These are phyloP conservation scores for Nepenthes gracilis DNA, from an alignment of 148 eudicot species.

Conservation along the genomic window DNA sequence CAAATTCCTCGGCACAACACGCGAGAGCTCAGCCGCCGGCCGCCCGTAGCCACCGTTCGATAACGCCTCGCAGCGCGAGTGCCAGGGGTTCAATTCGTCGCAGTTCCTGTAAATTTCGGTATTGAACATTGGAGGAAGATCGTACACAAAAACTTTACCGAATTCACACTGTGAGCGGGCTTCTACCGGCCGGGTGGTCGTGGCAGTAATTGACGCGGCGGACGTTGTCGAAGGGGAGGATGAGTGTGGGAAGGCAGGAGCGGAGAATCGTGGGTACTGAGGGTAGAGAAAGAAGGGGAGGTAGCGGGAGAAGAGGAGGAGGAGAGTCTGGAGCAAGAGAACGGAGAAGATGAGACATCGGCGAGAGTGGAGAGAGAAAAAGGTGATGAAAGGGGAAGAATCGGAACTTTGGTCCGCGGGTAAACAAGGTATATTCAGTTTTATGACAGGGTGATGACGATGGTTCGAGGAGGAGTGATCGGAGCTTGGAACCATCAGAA, in stretches of 20 bases:
- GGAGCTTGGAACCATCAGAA: too few relatives aligned
- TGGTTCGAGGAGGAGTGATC: not conserved
- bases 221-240: slow-evolving; percentile 1
- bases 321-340: slow-evolving; percentile 44
- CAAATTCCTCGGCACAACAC: slow-evolving; percentile 26
- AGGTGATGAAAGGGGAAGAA: not conserved
- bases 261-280: not conserved
- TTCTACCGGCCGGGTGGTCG: not conserved
- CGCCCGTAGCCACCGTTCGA: slow-evolving; percentile 60
- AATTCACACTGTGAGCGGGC: slow-evolving; percentile 13
- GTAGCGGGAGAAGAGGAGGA: slow-evolving; percentile 26
- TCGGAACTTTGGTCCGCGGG: too few relatives aligned
- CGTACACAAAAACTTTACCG: slow-evolving; percentile 59
- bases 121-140: slow-evolving; percentile 53
- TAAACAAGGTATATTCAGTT: too few relatives aligned
- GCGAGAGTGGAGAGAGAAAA: slow-evolving; percentile 30
- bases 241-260: not conserved
- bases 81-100: slow-evolving; percentile 41
- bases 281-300: slow-evolving; percentile 18
- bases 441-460: not conserved
- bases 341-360: slow-evolving; percentile 46
- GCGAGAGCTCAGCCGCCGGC: slow-evolving; percentile 15
- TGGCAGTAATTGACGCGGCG: not conserved
- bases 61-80: slow-evolving; percentile 39
- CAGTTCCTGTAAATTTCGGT: slow-evolving; percentile 41